Percentiles rank a stretch among this genome's conserved stretches.
phyloP scores from a whole-genome alignment of 2,329 filamentous ascomycete genomes.

The Simplicillium sp. region DNA sequence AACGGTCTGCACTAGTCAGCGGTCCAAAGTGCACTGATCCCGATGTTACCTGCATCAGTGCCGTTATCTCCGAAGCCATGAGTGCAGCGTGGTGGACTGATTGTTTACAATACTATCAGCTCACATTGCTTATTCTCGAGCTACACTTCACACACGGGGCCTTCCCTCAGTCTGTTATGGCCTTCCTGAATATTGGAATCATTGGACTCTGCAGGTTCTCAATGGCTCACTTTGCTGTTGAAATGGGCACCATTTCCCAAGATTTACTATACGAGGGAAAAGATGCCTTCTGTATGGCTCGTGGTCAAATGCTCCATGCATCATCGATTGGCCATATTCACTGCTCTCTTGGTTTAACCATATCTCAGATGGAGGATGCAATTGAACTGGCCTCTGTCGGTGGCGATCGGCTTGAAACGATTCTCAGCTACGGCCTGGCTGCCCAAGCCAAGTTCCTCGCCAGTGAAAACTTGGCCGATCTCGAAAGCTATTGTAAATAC shows the following conservation, averaged over 20 bases:
- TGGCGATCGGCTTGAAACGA: slow-evolving; percentile 62
- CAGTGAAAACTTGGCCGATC: slow-evolving; percentile 57
- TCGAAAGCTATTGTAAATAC: slow-evolving; percentile 62
- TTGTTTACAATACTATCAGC: slow-evolving; percentile 61
- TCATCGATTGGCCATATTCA: slow-evolving; percentile 64
- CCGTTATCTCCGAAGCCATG: slow-evolving; percentile 60
- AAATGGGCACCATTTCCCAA: slow-evolving; percentile 54
- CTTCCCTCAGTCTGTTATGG: slow-evolving; percentile 61
- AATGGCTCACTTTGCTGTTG: slow-evolving; percentile 57
- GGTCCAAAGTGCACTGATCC: slow-evolving; percentile 36
- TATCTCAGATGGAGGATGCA: slow-evolving; percentile 53
- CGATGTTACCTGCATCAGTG: slow-evolving; percentile 53
- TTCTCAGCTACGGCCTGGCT: slow-evolving; percentile 61
- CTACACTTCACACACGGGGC: slow-evolving; percentile 54
- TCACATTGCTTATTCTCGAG: slow-evolving; percentile 56
- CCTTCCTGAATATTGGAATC: slow-evolving; percentile 58
- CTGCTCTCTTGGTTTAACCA: slow-evolving; percentile 47
- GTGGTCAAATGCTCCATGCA: slow-evolving; percentile 60
- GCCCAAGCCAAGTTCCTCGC: slow-evolving; percentile 60
- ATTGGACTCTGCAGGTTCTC: slow-evolving; percentile 62
- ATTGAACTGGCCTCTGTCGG: slow-evolving; percentile 56
- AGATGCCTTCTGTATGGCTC: slow-evolving; percentile 56
- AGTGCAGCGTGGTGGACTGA: slow-evolving; percentile 68
- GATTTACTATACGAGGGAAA: slow-evolving; percentile 54
- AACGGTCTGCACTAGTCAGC: slow-evolving; percentile 34